phyloP scores from a whole-genome alignment of 2,329 filamentous ascomycete species.

The Trichoderma polysporum region DNA sequence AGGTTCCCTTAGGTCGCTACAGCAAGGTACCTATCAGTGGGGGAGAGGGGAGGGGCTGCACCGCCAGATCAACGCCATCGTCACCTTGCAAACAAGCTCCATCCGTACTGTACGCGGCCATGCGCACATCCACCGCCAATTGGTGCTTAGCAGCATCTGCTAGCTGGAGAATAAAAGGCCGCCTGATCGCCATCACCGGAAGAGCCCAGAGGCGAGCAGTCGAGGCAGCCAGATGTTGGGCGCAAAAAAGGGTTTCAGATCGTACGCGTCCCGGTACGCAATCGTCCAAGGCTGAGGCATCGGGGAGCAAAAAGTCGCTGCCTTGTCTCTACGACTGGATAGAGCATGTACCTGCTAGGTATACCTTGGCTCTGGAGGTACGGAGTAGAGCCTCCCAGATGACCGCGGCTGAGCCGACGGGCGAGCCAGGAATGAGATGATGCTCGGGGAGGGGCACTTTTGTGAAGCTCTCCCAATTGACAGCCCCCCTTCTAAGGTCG shows the following conservation, averaged over 20 bases:
- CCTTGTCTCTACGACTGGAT: neutral
- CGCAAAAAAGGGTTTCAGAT: neutral
- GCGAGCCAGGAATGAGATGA: neutral
- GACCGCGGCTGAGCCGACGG: neutral
- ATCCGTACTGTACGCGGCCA: neutral
- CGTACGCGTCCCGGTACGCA: conserved; percentile 20
- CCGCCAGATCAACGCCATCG: conserved; percentile 21
- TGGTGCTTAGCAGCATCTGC: neutral
- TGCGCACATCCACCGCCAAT: conserved; percentile 2
- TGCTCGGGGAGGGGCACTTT: conserved; percentile 11
- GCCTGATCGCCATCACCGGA: conserved; percentile 2
- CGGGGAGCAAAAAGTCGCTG: neutral
- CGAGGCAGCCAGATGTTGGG: conserved; percentile 7
- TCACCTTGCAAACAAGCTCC: conserved; percentile 10
- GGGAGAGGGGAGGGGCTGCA: conserved; percentile 13
- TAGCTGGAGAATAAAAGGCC: conserved; percentile 8
- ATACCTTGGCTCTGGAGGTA: neutral
- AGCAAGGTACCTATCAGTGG: conserved; percentile 18
- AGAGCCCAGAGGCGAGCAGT: neutral
- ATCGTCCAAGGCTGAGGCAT: conserved; percentile 12
- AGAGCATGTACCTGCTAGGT: neutral
- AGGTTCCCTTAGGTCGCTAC: conserved; percentile 5
- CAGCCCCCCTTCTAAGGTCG: neutral
- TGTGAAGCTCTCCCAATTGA: conserved; percentile 14
- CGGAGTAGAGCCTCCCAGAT: neutral